These are phyloP conservation scores for Sinapis alba DNA, from an alignment of 441 rosid species.

Conservation along the genomic window DNA sequence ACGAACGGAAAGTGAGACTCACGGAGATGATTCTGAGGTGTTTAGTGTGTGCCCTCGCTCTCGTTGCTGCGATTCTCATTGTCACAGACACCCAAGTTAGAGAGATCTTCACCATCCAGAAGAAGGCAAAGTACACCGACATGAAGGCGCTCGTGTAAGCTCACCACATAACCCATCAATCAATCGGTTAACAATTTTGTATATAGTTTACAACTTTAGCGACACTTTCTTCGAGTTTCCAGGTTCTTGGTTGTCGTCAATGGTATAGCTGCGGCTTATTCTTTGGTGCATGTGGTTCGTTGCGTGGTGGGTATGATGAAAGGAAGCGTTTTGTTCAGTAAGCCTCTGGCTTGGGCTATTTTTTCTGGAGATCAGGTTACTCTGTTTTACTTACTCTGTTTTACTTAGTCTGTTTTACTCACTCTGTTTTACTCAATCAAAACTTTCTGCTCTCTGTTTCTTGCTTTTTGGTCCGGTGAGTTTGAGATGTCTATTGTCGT, in stretches of 20 bases:
- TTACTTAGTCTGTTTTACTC: background rate
- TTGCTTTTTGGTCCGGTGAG: background rate
- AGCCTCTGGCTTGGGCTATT: conserved; percentile 86
- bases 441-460: conserved; percentile 12
- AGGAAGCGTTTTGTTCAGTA: conserved; percentile 68
- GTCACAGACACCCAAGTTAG: conserved; percentile 72
- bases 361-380: conserved; percentile 91
- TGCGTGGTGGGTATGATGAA: conserved; percentile 66
- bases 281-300: conserved; percentile 68
- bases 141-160: conserved; percentile 96
- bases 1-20: conserved; percentile 67
- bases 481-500: background rate
- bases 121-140: conserved; percentile 77
- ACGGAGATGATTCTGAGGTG: conserved; percentile 79
- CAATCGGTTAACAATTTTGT: background rate
- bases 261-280: conserved; percentile 76
- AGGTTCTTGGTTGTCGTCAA: conserved; percentile 83
- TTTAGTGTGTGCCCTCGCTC: conserved; percentile 60
- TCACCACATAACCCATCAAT: background rate
- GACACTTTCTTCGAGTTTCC: conserved; percentile 19
- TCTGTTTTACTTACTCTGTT: conserved; percentile 14
- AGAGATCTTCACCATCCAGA: conserved; percentile 70
- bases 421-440: conserved; percentile 7
- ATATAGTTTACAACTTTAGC: background rate
- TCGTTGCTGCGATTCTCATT: conserved; percentile 64